phyloP scores from a whole-genome alignment of 202 grass and related monocot species.

The Eragrostis tef region DNA sequence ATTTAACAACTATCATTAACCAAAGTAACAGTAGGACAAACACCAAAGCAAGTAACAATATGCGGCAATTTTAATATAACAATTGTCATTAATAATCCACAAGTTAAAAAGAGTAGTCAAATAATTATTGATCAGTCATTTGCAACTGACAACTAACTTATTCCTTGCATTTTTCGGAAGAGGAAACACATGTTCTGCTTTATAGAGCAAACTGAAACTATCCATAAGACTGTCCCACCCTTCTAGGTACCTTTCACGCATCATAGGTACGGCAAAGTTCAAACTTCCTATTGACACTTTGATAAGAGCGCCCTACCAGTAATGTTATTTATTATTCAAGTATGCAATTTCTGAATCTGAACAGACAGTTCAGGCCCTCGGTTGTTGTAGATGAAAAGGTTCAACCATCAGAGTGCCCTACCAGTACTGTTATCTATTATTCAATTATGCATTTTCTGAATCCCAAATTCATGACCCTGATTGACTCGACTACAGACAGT shows the following conservation, averaged over 20 bases:
- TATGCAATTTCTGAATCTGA: neutral
- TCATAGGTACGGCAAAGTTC: neutral
- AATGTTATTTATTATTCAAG: conserved; percentile 28
- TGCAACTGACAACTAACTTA: neutral
- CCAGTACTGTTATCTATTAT: conserved; percentile 25
- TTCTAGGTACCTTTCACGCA: neutral
- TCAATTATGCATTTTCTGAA: neutral
- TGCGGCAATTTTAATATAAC: conserved; percentile 8
- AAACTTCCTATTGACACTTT: neutral
- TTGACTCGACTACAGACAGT: neutral
- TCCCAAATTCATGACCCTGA: conserved; percentile 10
- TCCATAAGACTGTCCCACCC: neutral
- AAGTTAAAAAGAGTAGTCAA: conserved; percentile 11
- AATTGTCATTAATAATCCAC: neutral
- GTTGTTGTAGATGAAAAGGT: conserved; percentile 10
- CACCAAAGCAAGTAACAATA: conserved; percentile 1
- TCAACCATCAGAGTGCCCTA: neutral
- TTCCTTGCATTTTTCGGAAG: neutral
- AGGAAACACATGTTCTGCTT: neutral
- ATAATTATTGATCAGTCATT: neutral
- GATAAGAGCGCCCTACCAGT: neutral
- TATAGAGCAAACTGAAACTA: conserved; percentile 19
- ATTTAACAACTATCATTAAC: conserved; percentile 48
- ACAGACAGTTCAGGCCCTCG: conserved; percentile 4
- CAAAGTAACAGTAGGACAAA: conserved; percentile 40